Evolutionary conservation across 2,329 filamentous ascomycete species (phyloP).

Genomic region (Cladobotryum protrusum): DNA sequence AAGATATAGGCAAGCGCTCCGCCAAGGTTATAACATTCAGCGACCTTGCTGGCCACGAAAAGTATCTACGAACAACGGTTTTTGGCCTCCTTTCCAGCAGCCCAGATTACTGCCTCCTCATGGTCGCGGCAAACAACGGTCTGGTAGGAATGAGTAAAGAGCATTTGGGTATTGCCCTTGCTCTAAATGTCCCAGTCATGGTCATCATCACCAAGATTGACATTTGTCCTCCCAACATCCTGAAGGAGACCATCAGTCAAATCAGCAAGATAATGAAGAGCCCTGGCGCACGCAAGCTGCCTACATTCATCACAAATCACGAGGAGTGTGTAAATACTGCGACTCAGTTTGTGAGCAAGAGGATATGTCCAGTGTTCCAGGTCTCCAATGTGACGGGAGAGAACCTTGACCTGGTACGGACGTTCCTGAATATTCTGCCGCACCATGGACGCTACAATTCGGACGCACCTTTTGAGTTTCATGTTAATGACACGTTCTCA

Average conservation of each 20-base stretch:
- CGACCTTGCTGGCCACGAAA: conserved; percentile 90
- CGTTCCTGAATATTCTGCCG: conserved; percentile 90
- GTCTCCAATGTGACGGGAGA: conserved; percentile 96
- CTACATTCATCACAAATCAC: conserved; percentile 85
- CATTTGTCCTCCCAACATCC: conserved; percentile 91
- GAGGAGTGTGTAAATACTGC: conserved; percentile 94
- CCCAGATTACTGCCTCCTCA: conserved; percentile 94
- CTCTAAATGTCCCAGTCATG: conserved; percentile 95
- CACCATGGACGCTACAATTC: conserved; percentile 90
- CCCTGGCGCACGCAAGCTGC: conserved; percentile 88
- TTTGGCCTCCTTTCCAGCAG: conserved; percentile 92
- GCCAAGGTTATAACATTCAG: conserved; percentile 97
- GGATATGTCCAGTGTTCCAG: conserved; percentile 96
- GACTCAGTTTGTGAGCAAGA: conserved; percentile 88
- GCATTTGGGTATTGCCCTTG: conserved; percentile 88
- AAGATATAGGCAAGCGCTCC: conserved; percentile 91
- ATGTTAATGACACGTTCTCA: conserved; percentile 96
- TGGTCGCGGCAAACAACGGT: conserved; percentile 98
- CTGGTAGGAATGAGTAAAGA: conserved; percentile 98
- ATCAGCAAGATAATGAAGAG: conserved; percentile 90
- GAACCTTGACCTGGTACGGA: conserved; percentile 81
- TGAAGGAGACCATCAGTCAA: conserved; percentile 88
- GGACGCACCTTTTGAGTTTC: conserved; percentile 85
- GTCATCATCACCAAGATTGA: conserved; percentile 97
- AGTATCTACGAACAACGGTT: conserved; percentile 90